These are phyloP conservation scores for Gliomastix tumulicola DNA, from an alignment of 2,329 filamentous ascomycete genomes.

Conservation along the genomic window DNA sequence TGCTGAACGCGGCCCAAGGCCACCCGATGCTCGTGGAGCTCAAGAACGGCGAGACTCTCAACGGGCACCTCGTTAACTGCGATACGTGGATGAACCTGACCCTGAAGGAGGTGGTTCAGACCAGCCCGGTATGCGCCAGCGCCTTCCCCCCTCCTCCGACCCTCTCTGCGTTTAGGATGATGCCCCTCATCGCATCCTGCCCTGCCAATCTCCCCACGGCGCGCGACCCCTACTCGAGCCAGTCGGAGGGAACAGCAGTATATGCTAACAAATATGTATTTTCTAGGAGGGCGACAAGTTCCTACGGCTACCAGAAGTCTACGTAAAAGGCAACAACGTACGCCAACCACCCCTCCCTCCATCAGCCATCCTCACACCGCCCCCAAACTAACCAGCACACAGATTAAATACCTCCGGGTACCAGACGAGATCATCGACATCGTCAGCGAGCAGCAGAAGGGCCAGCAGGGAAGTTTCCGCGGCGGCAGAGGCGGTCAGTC, in stretches of 20 bases:
- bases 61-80: constrained; percentile 92
- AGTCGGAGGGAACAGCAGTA: too few species aligned
- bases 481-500: constrained; percentile 56
- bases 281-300: constrained; percentile 84
- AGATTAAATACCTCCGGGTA: constrained; percentile 98
- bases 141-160: not conserved
- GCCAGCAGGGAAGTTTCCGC: constrained; percentile 55
- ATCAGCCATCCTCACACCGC: not conserved
- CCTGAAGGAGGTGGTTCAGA: constrained; percentile 94
- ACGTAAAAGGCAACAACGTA: constrained; percentile 96
- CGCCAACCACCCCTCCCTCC: not conserved
- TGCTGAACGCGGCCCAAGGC: constrained; percentile 92
- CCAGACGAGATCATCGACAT: constrained; percentile 94
- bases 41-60: constrained; percentile 95
- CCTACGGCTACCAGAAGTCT: constrained; percentile 84
- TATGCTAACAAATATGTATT: not conserved
- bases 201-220: too few species aligned
- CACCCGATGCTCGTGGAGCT: constrained; percentile 97
- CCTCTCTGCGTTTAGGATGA: too few species aligned
- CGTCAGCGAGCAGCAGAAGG: constrained; percentile 86
- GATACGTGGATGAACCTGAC: constrained; percentile 99
- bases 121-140: constrained; percentile 63
- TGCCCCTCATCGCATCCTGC: too few species aligned
- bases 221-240: too few species aligned
- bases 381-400: constrained; percentile 3